These are phyloP conservation scores for Colletotrichum theobromicola DNA, from an alignment of 2,329 filamentous ascomycete genomes.

Conservation along the genomic window DNA sequence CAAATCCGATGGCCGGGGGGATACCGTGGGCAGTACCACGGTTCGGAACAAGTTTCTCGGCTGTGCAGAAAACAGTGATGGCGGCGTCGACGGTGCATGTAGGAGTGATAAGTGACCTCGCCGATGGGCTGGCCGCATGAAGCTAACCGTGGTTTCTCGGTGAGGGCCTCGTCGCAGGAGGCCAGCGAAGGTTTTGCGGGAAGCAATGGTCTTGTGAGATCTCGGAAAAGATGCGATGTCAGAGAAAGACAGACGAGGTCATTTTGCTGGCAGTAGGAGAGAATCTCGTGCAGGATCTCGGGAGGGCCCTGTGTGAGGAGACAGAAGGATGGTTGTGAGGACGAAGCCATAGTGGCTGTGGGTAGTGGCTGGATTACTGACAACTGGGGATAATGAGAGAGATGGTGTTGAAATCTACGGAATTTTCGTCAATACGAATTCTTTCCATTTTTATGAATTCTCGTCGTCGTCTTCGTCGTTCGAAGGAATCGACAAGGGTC, in stretches of 20 bases:
- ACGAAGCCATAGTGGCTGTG: neutral
- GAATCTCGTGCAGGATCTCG: neutral
- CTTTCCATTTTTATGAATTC: neutral
- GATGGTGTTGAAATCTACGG: neutral
- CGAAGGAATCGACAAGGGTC: neutral
- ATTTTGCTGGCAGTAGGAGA: neutral
- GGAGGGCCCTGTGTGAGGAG: neutral
- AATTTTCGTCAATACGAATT: neutral
- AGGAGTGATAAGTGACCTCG: neutral
- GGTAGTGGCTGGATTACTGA: neutral
- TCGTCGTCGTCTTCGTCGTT: neutral
- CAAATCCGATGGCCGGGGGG: neutral
- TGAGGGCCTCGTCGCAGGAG: neutral
- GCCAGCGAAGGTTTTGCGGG: neutral
- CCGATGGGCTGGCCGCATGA: neutral
- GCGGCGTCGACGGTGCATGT: neutral
- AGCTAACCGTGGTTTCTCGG: neutral
- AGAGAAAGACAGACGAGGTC: slow-evolving; percentile 7
- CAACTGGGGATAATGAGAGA: neutral
- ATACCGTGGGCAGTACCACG: neutral
- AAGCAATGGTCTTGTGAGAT: neutral
- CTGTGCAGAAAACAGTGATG: neutral
- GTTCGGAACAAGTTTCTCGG: neutral
- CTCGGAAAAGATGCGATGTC: neutral
- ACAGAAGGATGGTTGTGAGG: neutral